A percentile compares a stretch with the other conserved stretches of the same genome.
Conservation (phyloP, 495 filamentous ascomycete genomes). For the Penicillium fimorum region DNA sequence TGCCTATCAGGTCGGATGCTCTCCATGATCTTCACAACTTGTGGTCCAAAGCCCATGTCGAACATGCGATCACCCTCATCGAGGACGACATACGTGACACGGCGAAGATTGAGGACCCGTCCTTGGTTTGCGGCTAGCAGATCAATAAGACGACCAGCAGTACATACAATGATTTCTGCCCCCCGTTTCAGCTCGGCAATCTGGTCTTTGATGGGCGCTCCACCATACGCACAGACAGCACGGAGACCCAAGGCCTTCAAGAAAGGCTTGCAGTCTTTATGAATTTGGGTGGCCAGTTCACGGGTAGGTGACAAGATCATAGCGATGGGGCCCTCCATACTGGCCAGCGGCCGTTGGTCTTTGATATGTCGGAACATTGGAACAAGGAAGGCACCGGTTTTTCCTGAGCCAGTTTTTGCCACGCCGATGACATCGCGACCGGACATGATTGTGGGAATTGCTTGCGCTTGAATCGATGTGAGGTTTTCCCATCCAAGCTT, state of each 20-base stretch:
- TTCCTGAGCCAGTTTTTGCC: conserved; percentile 98
- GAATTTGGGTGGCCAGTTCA: conserved; percentile 92
- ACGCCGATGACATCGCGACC: conserved; percentile 95
- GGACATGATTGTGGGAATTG: conserved; percentile 92
- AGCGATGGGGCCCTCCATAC: conserved; percentile 81
- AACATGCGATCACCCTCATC: conserved; percentile 99
- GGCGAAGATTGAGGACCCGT: conserved; percentile 82
- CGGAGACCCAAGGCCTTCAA: conserved; percentile 85
- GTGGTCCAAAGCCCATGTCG: conserved; percentile 98
- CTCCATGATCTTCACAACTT: conserved; percentile 92
- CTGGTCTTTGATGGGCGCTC: conserved; percentile 95
- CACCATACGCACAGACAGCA: conserved; percentile 93
- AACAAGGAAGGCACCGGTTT: conserved; percentile 91
- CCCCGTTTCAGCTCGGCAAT: conserved; percentile 95
- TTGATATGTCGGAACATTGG: conserved; percentile 98
- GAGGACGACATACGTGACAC: conserved; percentile 89
- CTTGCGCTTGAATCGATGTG: conserved; percentile 93
- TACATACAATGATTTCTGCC: conserved; percentile 92
- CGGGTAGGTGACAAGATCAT: conserved; percentile 93
- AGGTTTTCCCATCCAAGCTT: conserved; percentile 82
- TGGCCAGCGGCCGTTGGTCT: conserved; percentile 80
- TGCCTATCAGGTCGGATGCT: conserved; percentile 91
- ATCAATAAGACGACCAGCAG: conserved; percentile 96
- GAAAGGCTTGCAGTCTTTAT: conserved; percentile 91
- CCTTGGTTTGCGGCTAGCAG: conserved; percentile 88